phyloP scores from a whole-genome alignment of 345 rosid species.

The Punica granatum region DNA sequence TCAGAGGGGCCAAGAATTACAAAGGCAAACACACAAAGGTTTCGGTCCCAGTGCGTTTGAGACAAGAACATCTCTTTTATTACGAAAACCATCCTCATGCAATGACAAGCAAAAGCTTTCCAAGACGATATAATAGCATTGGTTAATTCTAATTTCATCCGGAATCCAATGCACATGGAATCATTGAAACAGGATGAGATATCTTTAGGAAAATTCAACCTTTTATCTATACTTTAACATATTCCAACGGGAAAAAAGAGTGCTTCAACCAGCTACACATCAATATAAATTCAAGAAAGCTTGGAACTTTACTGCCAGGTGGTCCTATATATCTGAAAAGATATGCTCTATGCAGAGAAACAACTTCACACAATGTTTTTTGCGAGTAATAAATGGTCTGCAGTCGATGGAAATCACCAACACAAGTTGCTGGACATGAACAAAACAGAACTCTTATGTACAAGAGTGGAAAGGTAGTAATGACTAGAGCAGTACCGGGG shows the following conservation, averaged over 20 bases:
- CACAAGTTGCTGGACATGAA: no score
- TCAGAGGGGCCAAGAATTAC: background rate
- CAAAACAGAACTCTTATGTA: no score
- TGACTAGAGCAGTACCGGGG: constrained; percentile 37
- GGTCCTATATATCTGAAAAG: no score
- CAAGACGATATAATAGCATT: background rate
- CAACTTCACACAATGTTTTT: no score
- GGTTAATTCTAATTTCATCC: background rate
- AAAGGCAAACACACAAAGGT: background rate
- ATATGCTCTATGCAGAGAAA: no score
- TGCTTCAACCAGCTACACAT: background rate
- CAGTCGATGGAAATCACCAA: no score
- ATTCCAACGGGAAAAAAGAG: background rate
- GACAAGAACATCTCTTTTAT: background rate
- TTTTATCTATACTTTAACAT: background rate
- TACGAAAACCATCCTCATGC: background rate
- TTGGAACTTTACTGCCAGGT: background rate
- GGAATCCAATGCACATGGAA: background rate
- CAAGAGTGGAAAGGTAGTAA: background rate
- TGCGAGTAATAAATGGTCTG: no score
- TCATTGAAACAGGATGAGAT: no score
- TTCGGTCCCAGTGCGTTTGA: background rate
- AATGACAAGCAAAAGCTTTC: background rate
- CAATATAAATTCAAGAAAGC: background rate
- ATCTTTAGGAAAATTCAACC: background rate